Base-by-base conservation (phyloP, 306 rosid species). In the Comarum palustre region DNA sequence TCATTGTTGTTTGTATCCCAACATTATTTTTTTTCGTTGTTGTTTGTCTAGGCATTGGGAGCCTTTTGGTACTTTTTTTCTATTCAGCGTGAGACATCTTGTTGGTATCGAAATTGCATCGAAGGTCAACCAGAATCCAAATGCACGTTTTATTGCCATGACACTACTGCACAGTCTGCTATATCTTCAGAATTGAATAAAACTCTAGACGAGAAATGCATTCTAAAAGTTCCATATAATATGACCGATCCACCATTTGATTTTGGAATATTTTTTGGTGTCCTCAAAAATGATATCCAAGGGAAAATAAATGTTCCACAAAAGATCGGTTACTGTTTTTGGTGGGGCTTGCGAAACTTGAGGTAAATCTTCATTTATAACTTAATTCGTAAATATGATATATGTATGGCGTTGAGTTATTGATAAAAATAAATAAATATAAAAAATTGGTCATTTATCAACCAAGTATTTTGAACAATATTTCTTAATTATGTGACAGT, bases 61-160 rank as follows among this genome's bases (percentile, higher is more conserved):
- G 82, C 75, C 13, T 66, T 79, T n/a, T 73, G 78, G 78, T 79
- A 79, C 75, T 27, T 79, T 13, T 73, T 73, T 41, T 67, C 82
- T 1, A 29, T 68, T 47, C 65, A 60, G 19, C 73, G 80, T 22
- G 65, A 14, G 15, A 65, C 48, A 60, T 45, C 65, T 34, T 77
- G 75, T 45, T 67, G 77, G 82, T 73, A 67, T 34, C 15, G 4
- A 25, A 4, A 16, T 17, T 48, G 54, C 20, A 2, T 1, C 2
- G 2, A 5, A 45, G 1, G 17, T 1, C 2, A 0, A 6, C 0
- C 9, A 48, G 6, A 4, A 48, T 17, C 22, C 16, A 0, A 4
- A 16, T 48, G 54, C 22, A 48, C 54, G 5, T 48, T 48, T 17
- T 48, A 48, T 0, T 48, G 54, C 54, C 54, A 5, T 0, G 5